Evolutionary conservation across 2,329 filamentous ascomycete species (phyloP).

Genomic region (Phyllachora maydis): DNA sequence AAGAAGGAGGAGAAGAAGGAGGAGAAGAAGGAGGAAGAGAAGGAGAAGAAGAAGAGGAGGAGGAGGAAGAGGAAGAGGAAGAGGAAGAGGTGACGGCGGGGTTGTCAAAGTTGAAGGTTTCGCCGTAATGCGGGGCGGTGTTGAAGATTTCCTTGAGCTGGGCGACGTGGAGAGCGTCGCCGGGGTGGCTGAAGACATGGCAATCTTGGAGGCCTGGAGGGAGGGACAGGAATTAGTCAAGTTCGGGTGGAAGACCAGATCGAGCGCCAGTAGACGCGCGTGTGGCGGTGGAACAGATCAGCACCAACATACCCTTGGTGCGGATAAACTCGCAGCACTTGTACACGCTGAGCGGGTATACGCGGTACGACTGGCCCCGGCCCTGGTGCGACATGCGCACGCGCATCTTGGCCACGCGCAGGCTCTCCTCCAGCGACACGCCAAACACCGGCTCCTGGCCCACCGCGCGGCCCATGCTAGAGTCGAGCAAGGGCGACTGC

Average conservation of each 20-base stretch:
- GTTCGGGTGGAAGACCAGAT: too few species aligned
- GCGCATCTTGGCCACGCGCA: slow-evolving; percentile 5
- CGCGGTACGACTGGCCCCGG: slow-evolving; percentile 5
- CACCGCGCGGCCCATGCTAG: too few species aligned
- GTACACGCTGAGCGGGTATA: slow-evolving; percentile 6
- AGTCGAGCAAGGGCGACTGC: too few species aligned
- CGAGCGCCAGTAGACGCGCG: too few species aligned
- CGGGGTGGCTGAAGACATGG: slow-evolving; percentile 5
- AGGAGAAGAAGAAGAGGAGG: too few species aligned
- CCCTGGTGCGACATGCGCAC: slow-evolving; percentile 8
- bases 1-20: slow-evolving; percentile 6
- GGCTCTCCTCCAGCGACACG: slow-evolving; percentile 6
- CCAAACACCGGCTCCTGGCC: slow-evolving; percentile 6
- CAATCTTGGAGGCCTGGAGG: too few species aligned
- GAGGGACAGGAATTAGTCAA: too few species aligned
- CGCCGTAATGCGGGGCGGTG: slow-evolving; percentile 5
- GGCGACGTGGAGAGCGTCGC: slow-evolving; percentile 5
- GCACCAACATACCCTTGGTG: slow-evolving; percentile 4
- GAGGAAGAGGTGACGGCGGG: too few species aligned
- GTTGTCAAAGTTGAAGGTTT: slow-evolving; percentile 7
- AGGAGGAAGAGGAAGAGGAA: slow-evolving; percentile 5
- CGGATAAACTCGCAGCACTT: slow-evolving; percentile 8
- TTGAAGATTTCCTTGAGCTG: slow-evolving; percentile 6
- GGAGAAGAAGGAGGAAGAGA: slow-evolving; percentile 3
- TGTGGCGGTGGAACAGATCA: too few species aligned